These are phyloP conservation scores for Asterochloris erici DNA, from an alignment of 139 green algal genomes.

Conservation along the genomic window DNA sequence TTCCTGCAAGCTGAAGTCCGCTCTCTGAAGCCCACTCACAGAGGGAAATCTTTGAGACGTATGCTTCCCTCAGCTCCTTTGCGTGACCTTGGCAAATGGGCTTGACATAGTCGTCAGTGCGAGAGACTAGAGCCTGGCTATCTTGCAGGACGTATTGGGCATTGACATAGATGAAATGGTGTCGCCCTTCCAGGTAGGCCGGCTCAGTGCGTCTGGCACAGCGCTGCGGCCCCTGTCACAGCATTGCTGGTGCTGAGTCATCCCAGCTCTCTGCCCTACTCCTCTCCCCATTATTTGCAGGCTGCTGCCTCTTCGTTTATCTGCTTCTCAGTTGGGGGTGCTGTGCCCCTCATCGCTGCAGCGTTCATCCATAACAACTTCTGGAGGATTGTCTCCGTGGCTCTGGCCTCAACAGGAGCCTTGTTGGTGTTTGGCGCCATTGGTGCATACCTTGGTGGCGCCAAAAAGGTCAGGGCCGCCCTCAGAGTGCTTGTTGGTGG, in stretches of 20 bases:
- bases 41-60: background rate
- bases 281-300: constrained; percentile 13
- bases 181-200: constrained; percentile 59
- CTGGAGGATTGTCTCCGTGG: constrained; percentile 43
- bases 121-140: too few species aligned
- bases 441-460: constrained; percentile 67
- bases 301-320: constrained; percentile 52
- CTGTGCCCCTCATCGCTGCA: constrained; percentile 59
- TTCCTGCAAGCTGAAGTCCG: background rate
- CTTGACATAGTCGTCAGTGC: too few species aligned
- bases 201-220: background rate
- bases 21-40: background rate
- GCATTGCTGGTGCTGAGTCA: background rate
- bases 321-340: constrained; percentile 60
- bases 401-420: constrained; percentile 3
- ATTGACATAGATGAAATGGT: constrained; percentile 87
- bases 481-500: constrained; percentile 76
- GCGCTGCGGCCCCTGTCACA: background rate
- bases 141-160: constrained; percentile 51
- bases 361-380: constrained; percentile 54
- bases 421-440: constrained; percentile 59
- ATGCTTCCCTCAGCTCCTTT: background rate
- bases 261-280: background rate
- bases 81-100: background rate
- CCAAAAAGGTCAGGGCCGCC: constrained; percentile 35